phyloP scores from a whole-genome alignment of 176 grass and related monocot species.

The Saccharum spontaneum region DNA sequence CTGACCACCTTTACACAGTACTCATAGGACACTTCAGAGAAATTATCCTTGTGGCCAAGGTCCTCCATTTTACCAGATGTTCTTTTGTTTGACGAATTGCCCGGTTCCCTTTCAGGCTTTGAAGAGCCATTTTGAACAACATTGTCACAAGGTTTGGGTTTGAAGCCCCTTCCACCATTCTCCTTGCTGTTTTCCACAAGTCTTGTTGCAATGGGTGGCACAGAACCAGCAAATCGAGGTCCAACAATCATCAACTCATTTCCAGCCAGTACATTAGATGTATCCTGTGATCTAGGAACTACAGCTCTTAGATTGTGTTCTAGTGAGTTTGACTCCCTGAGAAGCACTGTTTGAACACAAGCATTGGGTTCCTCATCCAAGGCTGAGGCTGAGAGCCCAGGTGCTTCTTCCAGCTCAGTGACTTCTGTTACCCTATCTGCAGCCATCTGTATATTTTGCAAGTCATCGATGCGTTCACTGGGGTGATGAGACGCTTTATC shows the following conservation, averaged over 20 bases:
- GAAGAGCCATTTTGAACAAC: slow-evolving; percentile 51
- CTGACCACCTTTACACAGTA: slow-evolving; percentile 91
- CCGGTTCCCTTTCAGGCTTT: slow-evolving; percentile 82
- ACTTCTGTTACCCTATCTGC: slow-evolving; percentile 44
- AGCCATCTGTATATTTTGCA: slow-evolving; percentile 23
- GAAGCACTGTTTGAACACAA: slow-evolving; percentile 50
- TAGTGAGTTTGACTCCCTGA: slow-evolving; percentile 60
- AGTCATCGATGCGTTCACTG: slow-evolving; percentile 18
- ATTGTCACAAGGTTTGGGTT: slow-evolving; percentile 43
- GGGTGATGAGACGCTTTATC: slow-evolving; percentile 46
- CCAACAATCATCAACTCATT: slow-evolving; percentile 44
- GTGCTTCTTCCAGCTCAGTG: slow-evolving; percentile 55
- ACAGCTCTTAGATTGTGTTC: slow-evolving; percentile 42
- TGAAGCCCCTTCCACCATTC: slow-evolving; percentile 44
- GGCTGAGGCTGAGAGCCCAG: slow-evolving; percentile 70
- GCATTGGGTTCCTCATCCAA: slow-evolving; percentile 90
- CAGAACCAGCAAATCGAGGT: slow-evolving; percentile 53
- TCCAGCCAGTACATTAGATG: slow-evolving; percentile 51
- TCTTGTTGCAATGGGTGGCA: slow-evolving; percentile 52
- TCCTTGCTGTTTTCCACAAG: slow-evolving; percentile 51
- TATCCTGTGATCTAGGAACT: slow-evolving; percentile 56
- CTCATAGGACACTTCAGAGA: slow-evolving; percentile 67
- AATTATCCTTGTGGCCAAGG: slow-evolving; percentile 54
- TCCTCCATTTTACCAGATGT: slow-evolving; percentile 56
- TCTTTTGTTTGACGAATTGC: slow-evolving; percentile 87